Base-by-base conservation (phyloP, 768 basidiomycete genomes). In the Russula sp. region DNA sequence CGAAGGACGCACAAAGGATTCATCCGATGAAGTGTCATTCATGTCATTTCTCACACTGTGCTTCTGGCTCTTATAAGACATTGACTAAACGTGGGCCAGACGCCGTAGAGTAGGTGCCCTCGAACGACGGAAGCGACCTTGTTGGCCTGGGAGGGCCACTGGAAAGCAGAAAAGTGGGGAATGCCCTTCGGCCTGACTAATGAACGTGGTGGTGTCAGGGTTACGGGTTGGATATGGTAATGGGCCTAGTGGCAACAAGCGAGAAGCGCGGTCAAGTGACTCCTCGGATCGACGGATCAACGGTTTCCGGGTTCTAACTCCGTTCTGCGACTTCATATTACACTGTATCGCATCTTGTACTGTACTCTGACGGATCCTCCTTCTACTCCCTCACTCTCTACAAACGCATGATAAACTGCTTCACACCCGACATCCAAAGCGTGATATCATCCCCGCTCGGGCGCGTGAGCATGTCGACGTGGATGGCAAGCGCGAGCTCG, bases 391-490 rank as follows among this genome's bases (percentile, higher is more conserved):
- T n/a, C 14, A 9, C 39, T 20, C 7, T n/a, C 56, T 62, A 90
- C 73, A 91, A 67, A 67, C 83, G 80, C 77, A 85, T 76, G 70
- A 96, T 89, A 66, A 97, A 73, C 71, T 93, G 91, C 73, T 96
- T 96, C 60, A 96, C 75, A 7, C 89, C 92, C 13, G 92, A 86
- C 91, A 94, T 90, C 87, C 86, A 89, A 58, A 89, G 69, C 1
- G 83, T 85, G 70, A 95, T 91, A 67, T 95, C 92, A 55, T 91
- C 88, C 45, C 87, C 87, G 59, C 84, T 81, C 54, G 88, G 87
- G 51, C 80, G 77, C 2, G 92, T 94, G 49, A 98, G 78, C 34
- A 97, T 75, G 56, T 92, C 89, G 32, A 95, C 85, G 69, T 98
- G 94, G 61, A 94, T 84, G 7, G 85, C 82, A 69, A 94, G 73